These are phyloP conservation scores for Quillaja saponaria DNA, from an alignment of 306 rosid species.

Conservation along the genomic window DNA sequence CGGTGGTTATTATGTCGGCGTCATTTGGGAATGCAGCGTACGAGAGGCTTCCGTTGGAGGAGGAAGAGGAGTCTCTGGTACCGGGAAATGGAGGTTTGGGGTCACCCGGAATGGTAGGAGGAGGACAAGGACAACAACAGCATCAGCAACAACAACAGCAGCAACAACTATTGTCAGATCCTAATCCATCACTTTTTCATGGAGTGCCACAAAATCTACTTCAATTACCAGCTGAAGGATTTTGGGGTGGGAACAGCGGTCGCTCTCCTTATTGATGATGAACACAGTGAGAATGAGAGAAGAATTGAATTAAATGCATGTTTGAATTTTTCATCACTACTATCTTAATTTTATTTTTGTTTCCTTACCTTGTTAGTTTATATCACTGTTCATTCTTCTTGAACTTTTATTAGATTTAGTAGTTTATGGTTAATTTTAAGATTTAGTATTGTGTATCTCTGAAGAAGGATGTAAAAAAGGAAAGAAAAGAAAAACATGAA, in stretches of 20 bases:
- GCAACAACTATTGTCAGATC: constrained; percentile 55
- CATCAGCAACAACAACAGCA: constrained; percentile 45
- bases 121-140: constrained; percentile 17
- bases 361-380: too few species aligned
- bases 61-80: constrained; percentile 57
- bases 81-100: constrained; percentile 53
- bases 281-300: too few species aligned
- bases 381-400: too few species aligned
- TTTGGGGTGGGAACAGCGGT: constrained; percentile 59
- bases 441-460: too few species aligned
- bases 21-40: constrained; percentile 95
- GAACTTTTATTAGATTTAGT: too few species aligned
- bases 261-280: constrained; percentile 72
- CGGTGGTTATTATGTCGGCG: constrained; percentile 87
- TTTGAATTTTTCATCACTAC: not conserved
- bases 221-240: constrained; percentile 79
- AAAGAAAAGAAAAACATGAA: constrained; percentile 20
- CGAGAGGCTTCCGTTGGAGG: constrained; percentile 87
- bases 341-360: too few species aligned
- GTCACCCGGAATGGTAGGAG: constrained; percentile 55
- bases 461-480: constrained; percentile 65
- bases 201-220: constrained; percentile 83
- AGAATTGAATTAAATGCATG: constrained; percentile 6
- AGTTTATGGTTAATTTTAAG: constrained; percentile 41
- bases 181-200: constrained; percentile 58